Evolutionary conservation across 2,329 filamentous ascomycete genomes (phyloP), one percentile per base, ranked within the genome.

Genomic region (Tolypocladium album): DNA sequence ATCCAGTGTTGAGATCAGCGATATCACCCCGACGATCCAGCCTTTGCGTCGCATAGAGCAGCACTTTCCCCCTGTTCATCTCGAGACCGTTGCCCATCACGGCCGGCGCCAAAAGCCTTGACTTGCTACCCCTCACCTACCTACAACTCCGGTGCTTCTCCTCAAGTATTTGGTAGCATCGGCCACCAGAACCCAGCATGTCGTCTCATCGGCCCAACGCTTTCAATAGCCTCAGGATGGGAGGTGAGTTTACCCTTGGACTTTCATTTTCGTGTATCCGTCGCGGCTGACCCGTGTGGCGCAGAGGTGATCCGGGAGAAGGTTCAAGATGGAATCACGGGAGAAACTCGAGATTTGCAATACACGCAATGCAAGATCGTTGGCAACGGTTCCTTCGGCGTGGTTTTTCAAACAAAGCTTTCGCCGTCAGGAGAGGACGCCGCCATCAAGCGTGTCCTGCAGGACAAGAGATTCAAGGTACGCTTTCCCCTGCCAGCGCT

Each of bases 331-430:
- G 94, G 94, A 73, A 81, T 96, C 67, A 99, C 94, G 17, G 94
- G 94, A 69, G 94, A 99, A 76, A 96, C 92, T 70, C 88, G 90
- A 75, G 94, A 99, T 71, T 86, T 99, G 78, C 91, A 96, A 75
- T 99, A 99, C 77, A 97, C 94, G 60, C 94, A 97, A 75, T 97
- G 93, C 82, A 99, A 99, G 80, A 97, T 99, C 70, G 94, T 99
- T 56, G 94, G 94, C 74, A 99, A 99, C 79, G 94, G 94, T 67
- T 97, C 93, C 42, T 99, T 99, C 69, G 94, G 94, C 66, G 93
- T 99, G 57, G 94, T 99, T 65, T 99, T 99, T 76, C 94, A 99
- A 80, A 99, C 94, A 61, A 97, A 97, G 80, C 84, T 99, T 70
- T 93, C 93, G 63, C 94, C 94, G n/a, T 94, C 90, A 64, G 93